Percentiles rank a stretch among this genome's conserved stretches.
phyloP scores from a whole-genome alignment of 345 rosid genomes.

The Salix brachista region DNA sequence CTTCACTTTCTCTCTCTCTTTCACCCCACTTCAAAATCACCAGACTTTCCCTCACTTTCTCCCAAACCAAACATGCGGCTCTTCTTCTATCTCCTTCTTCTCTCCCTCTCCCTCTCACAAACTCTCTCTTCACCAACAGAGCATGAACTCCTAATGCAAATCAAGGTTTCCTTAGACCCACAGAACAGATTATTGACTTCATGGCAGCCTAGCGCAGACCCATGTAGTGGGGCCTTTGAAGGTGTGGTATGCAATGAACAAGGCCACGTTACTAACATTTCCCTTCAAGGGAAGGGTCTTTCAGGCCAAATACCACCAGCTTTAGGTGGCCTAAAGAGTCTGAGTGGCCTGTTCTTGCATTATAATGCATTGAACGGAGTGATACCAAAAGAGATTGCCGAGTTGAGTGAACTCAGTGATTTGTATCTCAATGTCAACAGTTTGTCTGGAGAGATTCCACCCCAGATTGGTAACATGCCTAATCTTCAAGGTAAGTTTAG shows the following conservation, averaged over 20 bases:
- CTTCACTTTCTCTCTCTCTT: neutral
- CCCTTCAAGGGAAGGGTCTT: conserved; percentile 89
- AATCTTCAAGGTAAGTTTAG: conserved; percentile 72
- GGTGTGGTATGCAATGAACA: conserved; percentile 82
- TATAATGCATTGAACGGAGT: conserved; percentile 72
- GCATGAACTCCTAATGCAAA: conserved; percentile 57
- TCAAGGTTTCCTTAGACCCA: conserved; percentile 85
- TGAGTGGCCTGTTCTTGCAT: conserved; percentile 88
- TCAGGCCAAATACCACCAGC: conserved; percentile 71
- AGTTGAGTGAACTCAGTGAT: conserved; percentile 56
- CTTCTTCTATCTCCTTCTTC: conserved; percentile 28
- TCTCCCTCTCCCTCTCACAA: conserved; percentile 23
- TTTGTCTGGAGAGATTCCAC: conserved; percentile 76
- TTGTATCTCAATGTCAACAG: conserved; percentile 83
- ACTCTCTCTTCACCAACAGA: conserved; percentile 51
- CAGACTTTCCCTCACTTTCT: conserved; percentile 21
- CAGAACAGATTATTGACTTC: conserved; percentile 58
- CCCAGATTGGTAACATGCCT: conserved; percentile 56
- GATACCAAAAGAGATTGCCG: conserved; percentile 71
- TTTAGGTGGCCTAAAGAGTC: conserved; percentile 60
- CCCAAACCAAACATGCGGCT: conserved; percentile 46
- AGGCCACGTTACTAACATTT: conserved; percentile 69
- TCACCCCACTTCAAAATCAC: neutral
- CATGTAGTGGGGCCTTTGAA: conserved; percentile 60
- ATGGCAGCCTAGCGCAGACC: conserved; percentile 55